Evolutionary conservation across 768 basidiomycete genomes (phyloP), one percentile per base, ranked within the genome.

Genomic region (Termitomyces sp.): DNA sequence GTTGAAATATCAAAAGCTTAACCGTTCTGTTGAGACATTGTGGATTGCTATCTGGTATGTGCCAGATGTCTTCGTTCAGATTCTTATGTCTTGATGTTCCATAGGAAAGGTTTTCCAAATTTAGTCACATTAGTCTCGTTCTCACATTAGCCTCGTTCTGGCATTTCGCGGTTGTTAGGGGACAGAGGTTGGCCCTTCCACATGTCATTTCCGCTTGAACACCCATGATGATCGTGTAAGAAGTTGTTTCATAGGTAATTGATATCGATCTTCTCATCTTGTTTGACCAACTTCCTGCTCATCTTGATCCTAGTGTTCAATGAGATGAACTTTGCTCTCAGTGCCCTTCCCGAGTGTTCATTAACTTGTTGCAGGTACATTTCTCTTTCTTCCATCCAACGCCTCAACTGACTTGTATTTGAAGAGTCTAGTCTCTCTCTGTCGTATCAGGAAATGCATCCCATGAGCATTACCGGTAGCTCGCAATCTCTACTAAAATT

Each of bases 361-460:
- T 96, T 69, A 90, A 92, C 64, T 79, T 91, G 74, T 77, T 96
- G 7, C 94, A 97, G 74, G 88, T 84, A 52, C 44, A 11, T n/a
- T 10, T 16, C 19, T 23, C 1, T 39, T 25, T 42, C 39, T 35
- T n/a, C n/a, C 46, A 17, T 52, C 39, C 30, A 30, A 21, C 19
- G 1, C 32, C 25, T 11, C 21, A 32, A 55, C n/a, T 48, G 30
- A 56, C 40, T 16, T 53, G 32, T 34, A n/a, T 37, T 23, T 9
- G 12, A 45, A 88, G 87, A 82, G 85, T 54, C 77, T 90, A 46
- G 91, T 97, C 17, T 94, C 92, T 11, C 75, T 94, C 48, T 84
- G 89, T 16, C 89, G 94, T 51, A 94, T 97, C 58, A 93, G 95
- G 67, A 94, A 91, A 63, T 97, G 94, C 68, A 80, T 97, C n/a